Evolutionary conservation across 1,139 yeast species (phyloP).

Genomic region (Lodderomyces oxycetoniae): DNA sequence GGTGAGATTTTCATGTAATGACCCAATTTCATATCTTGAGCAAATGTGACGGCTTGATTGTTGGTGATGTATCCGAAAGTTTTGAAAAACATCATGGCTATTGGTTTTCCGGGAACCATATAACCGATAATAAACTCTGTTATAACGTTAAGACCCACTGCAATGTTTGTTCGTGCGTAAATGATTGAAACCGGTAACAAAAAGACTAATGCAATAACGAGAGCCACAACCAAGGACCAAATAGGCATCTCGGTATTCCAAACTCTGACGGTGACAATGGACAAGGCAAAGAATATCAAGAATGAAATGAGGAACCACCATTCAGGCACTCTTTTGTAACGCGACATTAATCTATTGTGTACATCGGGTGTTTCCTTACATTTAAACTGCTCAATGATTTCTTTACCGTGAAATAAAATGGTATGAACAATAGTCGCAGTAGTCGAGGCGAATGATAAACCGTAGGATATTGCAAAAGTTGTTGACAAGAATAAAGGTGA

Average conservation of each 20-base stretch:
- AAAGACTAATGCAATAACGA: conserved; percentile 37
- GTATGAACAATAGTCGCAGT: conserved; percentile 56
- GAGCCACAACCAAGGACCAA: conserved; percentile 35
- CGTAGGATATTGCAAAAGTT: conserved; percentile 59
- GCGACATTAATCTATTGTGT: conserved; percentile 57
- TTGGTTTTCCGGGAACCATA: conserved; percentile 46
- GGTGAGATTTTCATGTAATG: conserved; percentile 53
- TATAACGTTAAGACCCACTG: conserved; percentile 44
- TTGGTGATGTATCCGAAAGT: conserved; percentile 48
- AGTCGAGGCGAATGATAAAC: conserved; percentile 59
- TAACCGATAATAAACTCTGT: conserved; percentile 45
- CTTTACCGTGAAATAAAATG: conserved; percentile 51
- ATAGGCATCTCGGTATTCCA: conserved; percentile 45
- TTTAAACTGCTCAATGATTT: conserved; percentile 43
- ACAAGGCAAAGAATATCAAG: conserved; percentile 34
- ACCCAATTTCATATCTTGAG: conserved; percentile 53
- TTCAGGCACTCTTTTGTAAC: conserved; percentile 57
- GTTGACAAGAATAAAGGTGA: conserved; percentile 59
- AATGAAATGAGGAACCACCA: conserved; percentile 60
- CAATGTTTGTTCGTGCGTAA: conserved; percentile 39
- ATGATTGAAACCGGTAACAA: conserved; percentile 43
- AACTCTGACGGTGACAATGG: conserved; percentile 35
- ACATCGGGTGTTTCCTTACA: conserved; percentile 51
- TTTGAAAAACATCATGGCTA: conserved; percentile 46
- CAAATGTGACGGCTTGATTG: conserved; percentile 50